phyloP scores from a whole-genome alignment of 2,329 filamentous ascomycete species.

The Hymenoscyphus fructigenus region DNA sequence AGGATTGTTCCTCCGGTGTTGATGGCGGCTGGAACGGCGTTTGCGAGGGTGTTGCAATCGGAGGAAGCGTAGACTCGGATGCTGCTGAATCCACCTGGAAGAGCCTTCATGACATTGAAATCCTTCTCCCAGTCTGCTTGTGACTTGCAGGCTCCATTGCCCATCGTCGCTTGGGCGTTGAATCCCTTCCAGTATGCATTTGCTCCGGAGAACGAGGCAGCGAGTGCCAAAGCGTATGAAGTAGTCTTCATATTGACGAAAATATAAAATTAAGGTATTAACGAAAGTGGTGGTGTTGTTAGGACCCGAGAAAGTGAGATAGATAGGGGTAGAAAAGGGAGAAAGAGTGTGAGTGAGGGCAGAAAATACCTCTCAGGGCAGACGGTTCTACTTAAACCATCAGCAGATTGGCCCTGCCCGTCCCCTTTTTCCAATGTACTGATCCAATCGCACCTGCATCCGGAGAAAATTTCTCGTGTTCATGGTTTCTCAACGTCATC shows the following conservation, averaged over 20 bases:
- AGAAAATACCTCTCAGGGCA: background rate
- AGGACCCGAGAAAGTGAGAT: background rate
- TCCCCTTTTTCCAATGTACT: background rate
- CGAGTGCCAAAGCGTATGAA: constrained; percentile 35
- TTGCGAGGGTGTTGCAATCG: constrained; percentile 49
- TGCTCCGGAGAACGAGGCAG: constrained; percentile 34
- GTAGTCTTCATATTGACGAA: constrained; percentile 25
- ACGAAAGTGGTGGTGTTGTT: constrained; percentile 4
- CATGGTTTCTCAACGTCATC: constrained; percentile 14
- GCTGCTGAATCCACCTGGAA: constrained; percentile 55
- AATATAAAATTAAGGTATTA: background rate
- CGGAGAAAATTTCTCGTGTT: constrained; percentile 11
- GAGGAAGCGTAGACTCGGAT: constrained; percentile 62
- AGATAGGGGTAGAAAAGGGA: background rate
- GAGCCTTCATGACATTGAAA: constrained; percentile 50
- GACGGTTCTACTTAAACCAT: constrained; percentile 9
- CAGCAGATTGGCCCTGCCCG: background rate
- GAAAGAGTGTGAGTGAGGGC: background rate
- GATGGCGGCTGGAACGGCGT: constrained; percentile 57
- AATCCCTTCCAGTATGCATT: constrained; percentile 44
- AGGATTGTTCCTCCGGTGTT: constrained; percentile 60
- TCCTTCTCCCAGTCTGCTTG: constrained; percentile 64
- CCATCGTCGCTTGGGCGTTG: constrained; percentile 43
- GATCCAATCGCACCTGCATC: background rate
- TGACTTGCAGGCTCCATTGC: constrained; percentile 64